Percentiles rank a stretch among this genome's conserved stretches.
phyloP scores from a whole-genome alignment of 495 filamentous ascomycete species.

The Talaromyces adpressus region DNA sequence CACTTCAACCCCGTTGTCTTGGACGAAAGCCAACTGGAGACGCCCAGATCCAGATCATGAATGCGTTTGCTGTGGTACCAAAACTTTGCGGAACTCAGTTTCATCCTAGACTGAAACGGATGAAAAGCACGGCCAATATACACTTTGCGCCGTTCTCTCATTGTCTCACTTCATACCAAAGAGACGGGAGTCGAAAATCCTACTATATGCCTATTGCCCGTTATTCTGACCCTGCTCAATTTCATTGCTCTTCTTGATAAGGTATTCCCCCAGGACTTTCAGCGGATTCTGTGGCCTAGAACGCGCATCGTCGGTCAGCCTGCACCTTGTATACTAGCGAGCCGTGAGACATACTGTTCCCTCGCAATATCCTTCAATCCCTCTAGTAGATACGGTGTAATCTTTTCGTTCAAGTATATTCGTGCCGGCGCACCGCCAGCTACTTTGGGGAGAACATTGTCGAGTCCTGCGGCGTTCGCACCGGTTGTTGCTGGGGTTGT shows the following conservation, averaged over 20 bases:
- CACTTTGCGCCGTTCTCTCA: not conserved
- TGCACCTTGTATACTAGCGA: not conserved
- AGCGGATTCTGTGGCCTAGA: slow-evolving; percentile 71
- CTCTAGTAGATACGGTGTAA: slow-evolving; percentile 77
- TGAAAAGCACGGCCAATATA: too few relatives aligned
- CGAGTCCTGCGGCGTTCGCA: not conserved
- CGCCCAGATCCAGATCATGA: not conserved
- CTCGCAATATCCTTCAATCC: slow-evolving; percentile 85
- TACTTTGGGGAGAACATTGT: not conserved
- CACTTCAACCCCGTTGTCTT: not conserved
- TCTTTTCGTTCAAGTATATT: slow-evolving; percentile 82
- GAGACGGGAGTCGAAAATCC: too few relatives aligned
- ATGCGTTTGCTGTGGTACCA: not conserved
- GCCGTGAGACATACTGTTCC: slow-evolving; percentile 63
- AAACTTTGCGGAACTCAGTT: too few relatives aligned
- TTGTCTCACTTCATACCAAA: not conserved
- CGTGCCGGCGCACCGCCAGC: slow-evolving; percentile 79
- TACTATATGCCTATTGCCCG: not conserved
- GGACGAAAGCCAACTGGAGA: not conserved
- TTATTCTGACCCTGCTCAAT: slow-evolving; percentile 35
- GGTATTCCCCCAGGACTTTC: slow-evolving; percentile 75
- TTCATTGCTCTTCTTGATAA: slow-evolving; percentile 76
- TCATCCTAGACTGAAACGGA: too few relatives aligned
- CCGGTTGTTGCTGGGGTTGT: slow-evolving; percentile 14
- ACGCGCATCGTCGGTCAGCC: slow-evolving; percentile 2